Conservation (phyloP, 2,329 filamentous ascomycete species). For the Aspergillus versicolor region DNA sequence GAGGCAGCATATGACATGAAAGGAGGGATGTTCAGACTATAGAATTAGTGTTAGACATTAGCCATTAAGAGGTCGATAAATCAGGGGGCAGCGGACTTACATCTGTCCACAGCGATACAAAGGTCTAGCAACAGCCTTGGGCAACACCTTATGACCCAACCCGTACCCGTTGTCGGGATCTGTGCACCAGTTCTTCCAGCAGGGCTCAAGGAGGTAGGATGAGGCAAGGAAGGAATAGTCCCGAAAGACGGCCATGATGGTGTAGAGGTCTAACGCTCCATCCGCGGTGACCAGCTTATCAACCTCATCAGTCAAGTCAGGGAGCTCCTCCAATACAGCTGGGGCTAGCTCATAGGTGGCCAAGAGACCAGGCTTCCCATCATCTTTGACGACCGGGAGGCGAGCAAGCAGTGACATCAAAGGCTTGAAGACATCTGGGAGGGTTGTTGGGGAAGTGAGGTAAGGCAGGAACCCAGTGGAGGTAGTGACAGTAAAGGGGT, state of each 20-base stretch:
- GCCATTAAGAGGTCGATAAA: not conserved
- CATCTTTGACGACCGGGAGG: constrained; percentile 75
- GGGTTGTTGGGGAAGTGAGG: constrained; percentile 41
- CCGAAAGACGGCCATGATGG: constrained; percentile 83
- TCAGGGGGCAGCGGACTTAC: constrained; percentile 57
- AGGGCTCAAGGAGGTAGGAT: constrained; percentile 87
- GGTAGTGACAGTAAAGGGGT: constrained; percentile 50
- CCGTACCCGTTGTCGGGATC: constrained; percentile 69
- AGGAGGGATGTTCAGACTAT: constrained; percentile 72
- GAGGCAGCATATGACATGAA: constrained; percentile 82
- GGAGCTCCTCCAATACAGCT: constrained; percentile 69
- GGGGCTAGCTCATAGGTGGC: constrained; percentile 72
- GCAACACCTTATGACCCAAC: constrained; percentile 70
- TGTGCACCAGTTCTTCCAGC: constrained; percentile 68
- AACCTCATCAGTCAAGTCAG: constrained; percentile 71
- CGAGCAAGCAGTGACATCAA: constrained; percentile 71
- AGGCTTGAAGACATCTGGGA: constrained; percentile 71
- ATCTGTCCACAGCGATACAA: constrained; percentile 81
- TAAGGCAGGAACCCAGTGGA: constrained; percentile 47
- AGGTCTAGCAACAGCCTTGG: constrained; percentile 72
- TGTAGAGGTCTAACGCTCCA: constrained; percentile 66
- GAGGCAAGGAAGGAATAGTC: constrained; percentile 92
- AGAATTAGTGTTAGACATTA: not conserved
- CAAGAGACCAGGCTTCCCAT: constrained; percentile 74
- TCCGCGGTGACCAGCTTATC: constrained; percentile 59